Conservation (phyloP, 176 grass and related monocot species). For the Carex myosuroides region DNA sequence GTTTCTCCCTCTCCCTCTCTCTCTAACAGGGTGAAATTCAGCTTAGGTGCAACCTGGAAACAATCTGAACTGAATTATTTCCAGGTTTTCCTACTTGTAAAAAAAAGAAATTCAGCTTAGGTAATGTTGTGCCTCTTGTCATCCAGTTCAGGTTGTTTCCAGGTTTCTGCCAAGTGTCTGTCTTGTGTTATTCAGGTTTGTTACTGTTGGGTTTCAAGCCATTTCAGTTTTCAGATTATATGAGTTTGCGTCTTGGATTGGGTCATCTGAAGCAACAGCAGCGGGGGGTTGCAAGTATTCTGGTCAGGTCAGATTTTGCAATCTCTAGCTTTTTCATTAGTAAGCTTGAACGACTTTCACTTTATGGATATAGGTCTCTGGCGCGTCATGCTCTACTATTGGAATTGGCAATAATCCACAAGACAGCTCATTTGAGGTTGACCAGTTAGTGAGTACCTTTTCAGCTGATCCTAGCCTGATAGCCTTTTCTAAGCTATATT, state of each 20-base stretch:
- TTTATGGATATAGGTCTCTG: constrained; percentile 57
- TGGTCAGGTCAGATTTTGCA: neutral
- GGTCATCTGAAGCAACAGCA: neutral
- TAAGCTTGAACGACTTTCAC: neutral
- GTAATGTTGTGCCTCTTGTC: neutral
- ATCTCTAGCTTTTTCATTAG: neutral
- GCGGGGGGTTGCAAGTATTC: neutral
- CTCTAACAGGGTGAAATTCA: neutral
- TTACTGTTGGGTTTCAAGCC: neutral
- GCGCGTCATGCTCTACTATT: constrained; percentile 28
- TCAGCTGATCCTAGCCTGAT: constrained; percentile 93
- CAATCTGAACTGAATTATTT: too few relatives aligned
- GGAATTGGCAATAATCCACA: constrained; percentile 11
- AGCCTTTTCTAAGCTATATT: constrained; percentile 87
- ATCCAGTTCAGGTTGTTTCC: neutral
- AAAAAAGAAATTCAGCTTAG: neutral
- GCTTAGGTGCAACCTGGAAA: neutral
- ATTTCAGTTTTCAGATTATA: neutral
- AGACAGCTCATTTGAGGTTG: constrained; percentile 49
- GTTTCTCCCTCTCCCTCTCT: constrained; percentile 7
- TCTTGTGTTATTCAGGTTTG: neutral
- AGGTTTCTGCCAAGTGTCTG: neutral
- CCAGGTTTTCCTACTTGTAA: too few relatives aligned
- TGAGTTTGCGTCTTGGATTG: neutral
- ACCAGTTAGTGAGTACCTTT: constrained; percentile 91